Evolutionary conservation across 2,329 filamentous ascomycete species (phyloP), one percentile per base, ranked within the genome.

Genomic region (Epicoccum nigrum): DNA sequence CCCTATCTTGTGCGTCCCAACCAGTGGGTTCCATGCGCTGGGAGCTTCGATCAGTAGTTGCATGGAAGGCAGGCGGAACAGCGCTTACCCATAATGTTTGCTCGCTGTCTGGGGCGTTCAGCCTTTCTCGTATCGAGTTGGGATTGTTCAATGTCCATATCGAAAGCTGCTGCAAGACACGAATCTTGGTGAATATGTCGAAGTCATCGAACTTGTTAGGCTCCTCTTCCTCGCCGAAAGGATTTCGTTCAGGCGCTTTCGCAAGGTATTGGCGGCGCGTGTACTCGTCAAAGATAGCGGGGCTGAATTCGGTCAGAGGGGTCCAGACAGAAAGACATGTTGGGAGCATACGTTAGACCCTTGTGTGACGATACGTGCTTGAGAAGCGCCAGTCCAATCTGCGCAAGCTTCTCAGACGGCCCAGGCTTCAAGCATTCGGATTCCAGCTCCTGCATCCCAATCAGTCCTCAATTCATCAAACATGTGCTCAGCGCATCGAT

Each of bases 311-410:
- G 7, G 16, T 52, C 13, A 52, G 43, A 28, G n/a, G 11, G 12
- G 17, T n/a, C n/a, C n/a, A n/a, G 5, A 7, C 4, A 21, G n/a
- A 31, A 23, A 32, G 25, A 42, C 37, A 13, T 20, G 4, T 27
- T 5, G 33, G 8, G 9, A 19, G 40, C 89, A 61, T 83, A 96
- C 92, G 88, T 95, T 39, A 97, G 79, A 58, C 92, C 92, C 58
- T 92, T 88, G 77, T 97, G 92, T 54, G 92, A 96, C 25, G 94
- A 97, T 41, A 97, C 87, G 70, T 89, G 92, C 81, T 97, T 97
- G 53, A 97, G 84, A 16, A 97, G 80, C 46, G 89, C 86, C 37
- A 99, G 82, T 28, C 91, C 93, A 63, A 97, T 90, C 48, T 93
- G 85, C 54, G 88, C 79, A 15, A 99, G 81, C 58, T 87, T 83